Conservation (phyloP, 2,329 filamentous ascomycete genomes). For the Fusarium dimerum region DNA sequence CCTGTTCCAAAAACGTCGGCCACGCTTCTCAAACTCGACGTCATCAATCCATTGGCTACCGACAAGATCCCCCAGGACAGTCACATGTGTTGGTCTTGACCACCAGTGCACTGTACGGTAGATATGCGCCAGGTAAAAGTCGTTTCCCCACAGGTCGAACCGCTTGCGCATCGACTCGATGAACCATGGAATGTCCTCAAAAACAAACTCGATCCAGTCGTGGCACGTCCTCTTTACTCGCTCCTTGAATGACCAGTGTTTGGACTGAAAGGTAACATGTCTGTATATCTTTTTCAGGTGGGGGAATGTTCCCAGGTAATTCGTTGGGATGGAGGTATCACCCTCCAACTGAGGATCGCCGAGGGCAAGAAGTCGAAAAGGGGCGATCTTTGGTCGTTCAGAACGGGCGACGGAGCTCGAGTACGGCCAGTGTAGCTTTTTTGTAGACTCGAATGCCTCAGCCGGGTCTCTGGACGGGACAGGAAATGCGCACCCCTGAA, state of each 20-base stretch:
- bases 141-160: slow-evolving; percentile 89
- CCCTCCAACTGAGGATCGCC: slow-evolving; percentile 94
- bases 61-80: slow-evolving; percentile 86
- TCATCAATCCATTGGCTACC: slow-evolving; percentile 95
- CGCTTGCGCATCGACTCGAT: slow-evolving; percentile 72
- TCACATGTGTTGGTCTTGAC: slow-evolving; percentile 80
- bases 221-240: slow-evolving; percentile 56
- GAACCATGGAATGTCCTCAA: slow-evolving; percentile 68
- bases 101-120: slow-evolving; percentile 84
- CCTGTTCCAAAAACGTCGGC: slow-evolving; percentile 74
- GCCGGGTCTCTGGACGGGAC: slow-evolving; percentile 40
- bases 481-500: slow-evolving; percentile 81
- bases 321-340: slow-evolving; percentile 75
- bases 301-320: slow-evolving; percentile 54
- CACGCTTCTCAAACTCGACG: slow-evolving; percentile 76
- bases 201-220: slow-evolving; percentile 60
- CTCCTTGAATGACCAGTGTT: slow-evolving; percentile 49
- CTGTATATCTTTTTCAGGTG: slow-evolving; percentile 50
- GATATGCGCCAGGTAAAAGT: slow-evolving; percentile 91
- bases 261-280: slow-evolving; percentile 49
- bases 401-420: slow-evolving; percentile 21
- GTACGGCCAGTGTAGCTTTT: slow-evolving; percentile 45
- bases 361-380: slow-evolving; percentile 84
- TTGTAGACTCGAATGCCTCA: slow-evolving; percentile 39
- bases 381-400: slow-evolving; percentile 51